phyloP scores from a whole-genome alignment of 331 rosid genomes.

The Ulmus americana region DNA sequence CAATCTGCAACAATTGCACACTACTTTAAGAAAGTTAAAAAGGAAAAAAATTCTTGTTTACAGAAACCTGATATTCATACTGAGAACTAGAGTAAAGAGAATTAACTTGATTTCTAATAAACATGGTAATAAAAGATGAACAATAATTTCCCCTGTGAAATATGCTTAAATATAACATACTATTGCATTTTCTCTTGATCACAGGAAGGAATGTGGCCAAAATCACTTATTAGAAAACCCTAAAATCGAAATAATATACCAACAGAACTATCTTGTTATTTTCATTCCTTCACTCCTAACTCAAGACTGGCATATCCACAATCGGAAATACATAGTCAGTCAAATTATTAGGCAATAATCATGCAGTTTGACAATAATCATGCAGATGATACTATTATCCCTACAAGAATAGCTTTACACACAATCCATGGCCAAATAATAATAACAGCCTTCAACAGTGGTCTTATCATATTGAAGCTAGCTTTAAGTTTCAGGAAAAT shows the following conservation, averaged over 20 bases:
- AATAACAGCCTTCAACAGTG: neutral
- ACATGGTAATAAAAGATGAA: neutral
- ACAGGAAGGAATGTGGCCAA: neutral
- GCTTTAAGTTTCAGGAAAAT: neutral
- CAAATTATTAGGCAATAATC: neutral
- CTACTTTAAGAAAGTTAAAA: neutral
- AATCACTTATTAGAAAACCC: neutral
- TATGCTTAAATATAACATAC: too few species aligned
- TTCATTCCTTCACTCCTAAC: too few species aligned
- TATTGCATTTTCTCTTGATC: too few species aligned
- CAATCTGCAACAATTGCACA: slow-evolving; percentile 55
- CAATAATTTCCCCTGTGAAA: neutral
- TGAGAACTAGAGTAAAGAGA: neutral
- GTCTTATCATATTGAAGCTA: neutral
- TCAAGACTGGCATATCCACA: neutral
- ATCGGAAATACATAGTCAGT: neutral
- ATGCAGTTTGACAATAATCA: neutral
- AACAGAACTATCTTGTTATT: too few species aligned
- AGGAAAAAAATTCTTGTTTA: neutral
- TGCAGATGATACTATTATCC: neutral
- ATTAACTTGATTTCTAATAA: too few species aligned
- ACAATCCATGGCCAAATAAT: too few species aligned
- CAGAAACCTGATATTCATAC: neutral
- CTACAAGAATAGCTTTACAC: too few species aligned
- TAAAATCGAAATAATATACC: too few species aligned